Evolutionary conservation across 768 basidiomycete species (phyloP), one percentile per base, ranked within the genome.

Genomic region (Leccinum boreale): DNA sequence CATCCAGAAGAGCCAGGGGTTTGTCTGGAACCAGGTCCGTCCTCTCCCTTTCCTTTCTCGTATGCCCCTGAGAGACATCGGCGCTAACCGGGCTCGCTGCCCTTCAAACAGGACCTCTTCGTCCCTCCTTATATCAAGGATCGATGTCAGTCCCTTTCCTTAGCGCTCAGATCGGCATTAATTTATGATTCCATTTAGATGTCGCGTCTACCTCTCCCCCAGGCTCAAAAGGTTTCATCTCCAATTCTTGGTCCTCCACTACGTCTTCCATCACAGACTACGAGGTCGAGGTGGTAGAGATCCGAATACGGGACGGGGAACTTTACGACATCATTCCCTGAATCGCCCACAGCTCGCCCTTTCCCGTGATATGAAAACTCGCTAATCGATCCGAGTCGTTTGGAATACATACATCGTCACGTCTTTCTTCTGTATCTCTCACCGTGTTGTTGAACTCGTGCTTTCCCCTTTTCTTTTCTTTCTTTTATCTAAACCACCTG

Each of bases 51-150:
- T 14, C 17, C 45, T 42, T 52, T 4, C 35, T 45, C 12, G n/a
- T n/a, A n/a, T 36, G n/a, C 21, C 31, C 11, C 19, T 9, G 11
- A 23, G 35, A 17, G 21, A 19, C 12, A 2, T 36, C 8, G 26
- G 46, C 19, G 23, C 61, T 63, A 50, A 59, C 52, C 35, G 14
- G 6, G 0, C 10, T 19, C n/a, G 7, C n/a, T 24, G 8, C 39
- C 28, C 48, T 55, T 15, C 23, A n/a, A 35, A 49, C 53, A 92
- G 90, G 91, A 93, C 62, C 79, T 93, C 19, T 93, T 93, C 63
- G 85, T 93, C 15, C 91, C 91, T 19, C 88, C 91, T 5, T 93
- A 92, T 65, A 90, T 91, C 77, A 92, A 93, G 73, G 91, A 93
- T 69, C 77, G 91, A 82, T 93, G 91, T 92, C 71, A 73, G 90